A percentile compares a stretch with the other conserved stretches of the same genome.
phyloP scores from a whole-genome alignment of 208 protist species.

The Leishmania aethiopica region DNA sequence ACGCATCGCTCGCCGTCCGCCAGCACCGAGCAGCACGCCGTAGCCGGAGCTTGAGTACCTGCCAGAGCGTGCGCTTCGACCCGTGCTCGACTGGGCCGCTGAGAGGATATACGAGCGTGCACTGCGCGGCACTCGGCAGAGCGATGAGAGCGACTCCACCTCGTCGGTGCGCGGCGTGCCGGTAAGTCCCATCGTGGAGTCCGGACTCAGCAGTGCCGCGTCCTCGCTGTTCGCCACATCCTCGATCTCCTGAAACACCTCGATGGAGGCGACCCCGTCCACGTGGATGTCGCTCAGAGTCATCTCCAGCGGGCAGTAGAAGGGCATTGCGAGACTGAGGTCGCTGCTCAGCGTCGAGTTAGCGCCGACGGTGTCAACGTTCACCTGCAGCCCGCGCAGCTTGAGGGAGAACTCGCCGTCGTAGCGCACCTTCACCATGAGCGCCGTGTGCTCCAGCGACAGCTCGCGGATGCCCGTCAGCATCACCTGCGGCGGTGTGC shows the following conservation, averaged over 20 bases:
- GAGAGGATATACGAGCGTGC: conserved; percentile 9
- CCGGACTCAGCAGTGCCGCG: not conserved
- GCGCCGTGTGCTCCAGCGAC: conserved; percentile 74
- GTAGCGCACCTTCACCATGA: conserved; percentile 87
- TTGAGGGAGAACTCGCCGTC: conserved; percentile 78
- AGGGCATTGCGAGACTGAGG: conserved; percentile 74
- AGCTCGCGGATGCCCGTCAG: conserved; percentile 78
- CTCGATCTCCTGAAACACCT: conserved; percentile 78
- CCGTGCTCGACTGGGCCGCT: conserved; percentile 9
- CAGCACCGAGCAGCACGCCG: conserved; percentile 73
- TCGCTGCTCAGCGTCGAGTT: conserved; percentile 54
- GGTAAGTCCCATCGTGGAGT: conserved; percentile 12
- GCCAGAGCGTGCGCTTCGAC: conserved; percentile 8
- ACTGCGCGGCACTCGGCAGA: conserved; percentile 14
- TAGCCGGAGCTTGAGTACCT: conserved; percentile 53
- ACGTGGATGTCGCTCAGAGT: conserved; percentile 78
- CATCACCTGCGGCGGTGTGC: conserved; percentile 69
- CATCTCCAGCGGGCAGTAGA: conserved; percentile 89
- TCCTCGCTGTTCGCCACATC: conserved; percentile 10
- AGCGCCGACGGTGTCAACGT: conserved; percentile 80
- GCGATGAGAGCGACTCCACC: conserved; percentile 8
- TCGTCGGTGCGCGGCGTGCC: not conserved
- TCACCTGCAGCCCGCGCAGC: conserved; percentile 81
- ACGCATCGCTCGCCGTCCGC: conserved; percentile 80
- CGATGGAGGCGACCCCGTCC: conserved; percentile 82